Base-by-base conservation (phyloP, 805 yeast species). In the Metschnikowia hibisci region DNA sequence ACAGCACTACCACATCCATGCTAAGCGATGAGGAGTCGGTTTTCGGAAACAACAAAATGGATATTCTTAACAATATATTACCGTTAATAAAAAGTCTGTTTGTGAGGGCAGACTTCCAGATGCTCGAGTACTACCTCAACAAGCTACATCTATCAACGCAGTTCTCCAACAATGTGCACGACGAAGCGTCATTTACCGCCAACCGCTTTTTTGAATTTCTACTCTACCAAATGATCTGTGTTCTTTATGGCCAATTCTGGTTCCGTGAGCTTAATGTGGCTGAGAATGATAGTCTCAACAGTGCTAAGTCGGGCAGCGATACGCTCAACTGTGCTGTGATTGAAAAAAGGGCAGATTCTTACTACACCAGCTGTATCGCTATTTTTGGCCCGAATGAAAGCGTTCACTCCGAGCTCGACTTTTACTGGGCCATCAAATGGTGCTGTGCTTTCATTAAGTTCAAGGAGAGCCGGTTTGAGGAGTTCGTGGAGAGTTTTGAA, bases 171-270 rank as follows among this genome's bases (percentile, higher is more conserved):
- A 66, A 61, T 29, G 64, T 66, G 6, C 43, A 48, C 14, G 54
- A 52, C 32, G 41, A 47, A 22, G 44, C 40, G 10, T 57, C 49
- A 28, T 54, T 63, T 35, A 45, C 46, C 12, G 42, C 45, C 6
- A 66, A 63, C 50, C 41, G 52, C 25, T 62, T 52, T 48, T 44
- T 66, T 26, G 68, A 67, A 49, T 59, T 52, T 39, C 48, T 57
- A 23, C 61, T 62, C 38, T 55, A 54, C 39, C 67, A 62, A 37
- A 56, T 55, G 26, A 38, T 55, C 4, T 45, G 54, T 11, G 44
- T 51, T 8, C 39, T 62, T 1, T 58, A 53, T 46, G 56, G 53
- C 22, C 50, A 41, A 42, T 37, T 57, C 12, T 59, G 64, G 61
- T 59, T 57, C 35, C 48, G 30, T 22, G 31, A 20, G 16, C 33